Percentiles rank a stretch among this genome's conserved stretches.
Evolutionary conservation across 176 grass and related monocot genomes (phyloP).

Genomic region (Musa schizocarpa): DNA sequence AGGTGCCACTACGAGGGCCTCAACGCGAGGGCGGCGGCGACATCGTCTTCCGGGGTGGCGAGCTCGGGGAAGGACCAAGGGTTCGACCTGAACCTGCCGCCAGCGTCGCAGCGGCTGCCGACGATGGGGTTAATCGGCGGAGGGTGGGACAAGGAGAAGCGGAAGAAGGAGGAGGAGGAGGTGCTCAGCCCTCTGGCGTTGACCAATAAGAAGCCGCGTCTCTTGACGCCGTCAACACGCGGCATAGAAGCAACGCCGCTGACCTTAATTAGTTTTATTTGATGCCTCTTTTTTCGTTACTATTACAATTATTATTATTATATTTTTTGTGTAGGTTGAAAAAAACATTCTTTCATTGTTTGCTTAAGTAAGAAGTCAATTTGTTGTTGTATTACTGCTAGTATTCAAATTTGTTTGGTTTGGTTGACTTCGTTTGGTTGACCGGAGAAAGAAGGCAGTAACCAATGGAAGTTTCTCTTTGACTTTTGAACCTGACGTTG

Average conservation of each 20-base stretch:
- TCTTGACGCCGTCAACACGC: neutral
- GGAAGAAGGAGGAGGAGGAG: neutral
- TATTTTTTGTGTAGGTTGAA: too few species aligned
- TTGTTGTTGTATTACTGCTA: too few species aligned
- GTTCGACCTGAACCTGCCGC: neutral
- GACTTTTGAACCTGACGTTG: too few species aligned
- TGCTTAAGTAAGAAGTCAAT: too few species aligned
- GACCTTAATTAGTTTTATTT: neutral
- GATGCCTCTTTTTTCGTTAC: neutral
- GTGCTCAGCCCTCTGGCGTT: conserved; percentile 8
- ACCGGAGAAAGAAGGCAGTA: too few species aligned
- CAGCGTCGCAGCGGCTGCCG: neutral
- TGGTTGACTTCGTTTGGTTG: too few species aligned
- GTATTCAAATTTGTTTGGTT: too few species aligned
- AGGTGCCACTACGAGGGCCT: neutral
- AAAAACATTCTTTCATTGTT: too few species aligned
- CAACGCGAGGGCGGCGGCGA: neutral
- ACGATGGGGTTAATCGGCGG: too few species aligned
- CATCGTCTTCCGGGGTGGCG: neutral
- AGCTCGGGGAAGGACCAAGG: neutral
- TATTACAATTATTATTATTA: too few species aligned
- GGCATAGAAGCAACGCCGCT: neutral
- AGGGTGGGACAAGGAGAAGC: too few species aligned
- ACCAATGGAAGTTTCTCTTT: too few species aligned
- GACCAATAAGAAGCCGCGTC: neutral